Base-by-base conservation (phyloP, 257 asterid genomes). In the Leptodermis oblonga region DNA sequence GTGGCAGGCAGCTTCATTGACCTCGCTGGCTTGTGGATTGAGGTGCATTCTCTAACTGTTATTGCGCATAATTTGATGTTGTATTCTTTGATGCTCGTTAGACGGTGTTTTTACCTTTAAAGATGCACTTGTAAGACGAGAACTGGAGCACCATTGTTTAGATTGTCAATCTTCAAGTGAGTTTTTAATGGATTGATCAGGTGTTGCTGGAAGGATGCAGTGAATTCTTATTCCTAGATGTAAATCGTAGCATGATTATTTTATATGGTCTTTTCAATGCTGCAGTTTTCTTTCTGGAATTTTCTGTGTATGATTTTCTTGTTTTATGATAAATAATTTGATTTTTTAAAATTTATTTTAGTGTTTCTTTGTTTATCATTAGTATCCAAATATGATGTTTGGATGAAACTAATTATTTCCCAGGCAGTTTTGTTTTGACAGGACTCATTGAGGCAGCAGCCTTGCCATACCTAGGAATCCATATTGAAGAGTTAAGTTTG, bases 361-460 rank as follows among this genome's bases (percentile, higher is more conserved):
- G 18, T n/a, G n/a, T n/a, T 45, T 5, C 25, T 70, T 39, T 15
- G 1, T 20, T 37, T 41, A 11, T 33, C 25, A 64, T 69, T 61
- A 68, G 61, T 1, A 52, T 46, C 42, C 14, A 25, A 37, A 62
- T 12, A 58, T 62, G 67, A 49, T 68, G 36, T 74, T 20, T 77
- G 46, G 20, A 69, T 56, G 66, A 76, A 79, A 65, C 96, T 86
- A 77, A 92, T 85, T 72, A 48, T 82, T 79, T 66, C 79, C 81
- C 89, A 87, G 96, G 86, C 99, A 94, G 99, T 90, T 91, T 89
- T 83, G 88, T 84, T 88, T 88, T 94, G 97, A 87, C 99, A 91
- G 99, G 97, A 75, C 70, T 91, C 66, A 86, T 94, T 45, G 99
- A 89, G 87, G 78, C 95, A 61, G 92, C 86, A 64, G 86, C 97